A percentile compares a stretch with the other conserved stretches of the same genome.
Evolutionary conservation across 2,329 filamentous ascomycete genomes (phyloP).

Genomic region (Fusarium gaditjirri): DNA sequence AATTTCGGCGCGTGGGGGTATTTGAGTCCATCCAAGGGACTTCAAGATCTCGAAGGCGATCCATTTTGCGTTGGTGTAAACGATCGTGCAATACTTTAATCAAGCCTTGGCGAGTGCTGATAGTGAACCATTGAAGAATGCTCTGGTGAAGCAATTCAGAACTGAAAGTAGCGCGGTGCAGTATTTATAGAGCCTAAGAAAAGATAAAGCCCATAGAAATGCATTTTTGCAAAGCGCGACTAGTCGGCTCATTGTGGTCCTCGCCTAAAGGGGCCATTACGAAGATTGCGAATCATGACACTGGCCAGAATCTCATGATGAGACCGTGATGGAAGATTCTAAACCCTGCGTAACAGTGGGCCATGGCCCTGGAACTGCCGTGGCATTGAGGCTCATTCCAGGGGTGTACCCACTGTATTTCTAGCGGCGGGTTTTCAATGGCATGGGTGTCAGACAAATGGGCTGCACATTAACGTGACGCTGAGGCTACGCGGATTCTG

Average conservation of each 20-base stretch:
- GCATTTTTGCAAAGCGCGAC: neutral
- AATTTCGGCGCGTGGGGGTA: constrained; percentile 41
- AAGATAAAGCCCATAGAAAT: neutral
- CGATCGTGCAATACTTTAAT: neutral
- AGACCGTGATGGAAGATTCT: constrained; percentile 27
- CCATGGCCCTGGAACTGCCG: constrained; percentile 34
- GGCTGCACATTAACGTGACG: constrained; percentile 28
- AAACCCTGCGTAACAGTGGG: constrained; percentile 32
- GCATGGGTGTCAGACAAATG: constrained; percentile 5
- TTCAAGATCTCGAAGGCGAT: constrained; percentile 36
- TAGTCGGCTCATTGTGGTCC: constrained; percentile 17
- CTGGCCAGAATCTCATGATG: constrained; percentile 36
- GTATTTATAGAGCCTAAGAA: constrained; percentile 23
- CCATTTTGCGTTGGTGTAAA: constrained; percentile 18
- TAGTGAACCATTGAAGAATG: constrained; percentile 3
- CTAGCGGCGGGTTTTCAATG: neutral
- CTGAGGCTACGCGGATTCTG: constrained; percentile 23
- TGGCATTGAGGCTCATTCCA: constrained; percentile 36
- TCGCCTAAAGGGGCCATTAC: constrained; percentile 35
- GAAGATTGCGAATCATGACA: constrained; percentile 34
- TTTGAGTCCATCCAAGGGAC: constrained; percentile 41
- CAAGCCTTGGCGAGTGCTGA: constrained; percentile 4
- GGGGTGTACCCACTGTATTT: neutral
- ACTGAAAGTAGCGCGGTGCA: neutral
- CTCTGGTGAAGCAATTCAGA: neutral